Evolutionary conservation across 2,329 filamentous ascomycete genomes (phyloP).

Genomic region (Diaporthe capsici): DNA sequence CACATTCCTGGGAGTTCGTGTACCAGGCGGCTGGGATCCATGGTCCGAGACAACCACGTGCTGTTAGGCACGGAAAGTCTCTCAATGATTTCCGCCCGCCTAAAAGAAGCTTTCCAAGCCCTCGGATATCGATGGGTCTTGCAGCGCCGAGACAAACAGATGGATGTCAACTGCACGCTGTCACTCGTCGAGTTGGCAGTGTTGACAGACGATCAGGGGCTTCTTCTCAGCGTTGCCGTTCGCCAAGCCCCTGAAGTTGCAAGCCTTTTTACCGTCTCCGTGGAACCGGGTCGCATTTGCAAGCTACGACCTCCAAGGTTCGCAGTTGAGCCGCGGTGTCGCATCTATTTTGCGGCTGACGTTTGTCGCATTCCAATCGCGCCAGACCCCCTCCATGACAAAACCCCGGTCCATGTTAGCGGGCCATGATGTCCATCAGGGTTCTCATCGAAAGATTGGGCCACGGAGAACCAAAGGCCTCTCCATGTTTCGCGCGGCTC

Average conservation of each 20-base stretch:
- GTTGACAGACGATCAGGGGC: background rate
- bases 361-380: conserved; percentile 24
- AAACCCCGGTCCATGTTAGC: conserved; percentile 1
- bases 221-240: background rate
- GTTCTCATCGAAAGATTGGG: conserved; percentile 18
- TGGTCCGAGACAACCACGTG: conserved; percentile 14
- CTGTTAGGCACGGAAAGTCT: background rate
- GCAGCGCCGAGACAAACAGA: conserved; percentile 15
- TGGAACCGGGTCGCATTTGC: conserved; percentile 12
- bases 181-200: background rate
- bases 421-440: conserved; percentile 20
- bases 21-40: background rate
- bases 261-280: conserved; percentile 27
- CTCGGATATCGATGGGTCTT: conserved; percentile 23
- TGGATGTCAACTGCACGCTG: background rate
- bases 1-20: background rate
- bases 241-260: conserved; percentile 15
- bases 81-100: background rate
- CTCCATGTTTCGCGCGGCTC: conserved; percentile 7
- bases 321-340: conserved; percentile 20
- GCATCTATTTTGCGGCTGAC: conserved; percentile 1
- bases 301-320: background rate
- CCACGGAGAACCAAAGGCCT: conserved; percentile 6
- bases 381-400: conserved; percentile 17
- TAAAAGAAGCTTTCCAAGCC: conserved; percentile 21